These are phyloP conservation scores for Iberis pinnata DNA, from an alignment of 345 rosid species.

Conservation along the genomic window DNA sequence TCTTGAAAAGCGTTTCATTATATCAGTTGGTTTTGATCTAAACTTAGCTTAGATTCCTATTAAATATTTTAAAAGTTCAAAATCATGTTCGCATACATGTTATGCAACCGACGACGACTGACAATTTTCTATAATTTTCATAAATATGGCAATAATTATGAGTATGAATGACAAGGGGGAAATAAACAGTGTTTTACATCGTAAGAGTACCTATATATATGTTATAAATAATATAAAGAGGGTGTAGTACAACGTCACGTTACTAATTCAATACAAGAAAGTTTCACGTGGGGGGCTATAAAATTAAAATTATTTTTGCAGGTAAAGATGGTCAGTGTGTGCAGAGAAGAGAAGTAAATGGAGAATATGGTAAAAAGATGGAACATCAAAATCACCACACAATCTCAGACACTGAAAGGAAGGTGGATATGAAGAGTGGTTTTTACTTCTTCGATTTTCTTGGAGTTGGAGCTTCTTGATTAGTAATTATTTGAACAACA, in stretches of 20 bases:
- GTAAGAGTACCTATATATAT: slow-evolving; percentile 26
- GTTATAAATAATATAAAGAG: slow-evolving; percentile 24
- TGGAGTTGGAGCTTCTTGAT: slow-evolving; percentile 30
- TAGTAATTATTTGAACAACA: neutral
- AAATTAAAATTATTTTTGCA: slow-evolving; percentile 13
- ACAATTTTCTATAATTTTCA: slow-evolving; percentile 15
- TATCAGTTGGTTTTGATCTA: slow-evolving; percentile 23
- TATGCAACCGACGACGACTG: slow-evolving; percentile 17
- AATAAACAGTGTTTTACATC: slow-evolving; percentile 28
- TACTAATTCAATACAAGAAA: slow-evolving; percentile 29
- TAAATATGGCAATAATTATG: slow-evolving; percentile 15
- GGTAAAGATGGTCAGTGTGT: slow-evolving; percentile 32
- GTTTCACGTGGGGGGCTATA: slow-evolving; percentile 32
- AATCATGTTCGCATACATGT: slow-evolving; percentile 5
- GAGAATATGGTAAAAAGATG: slow-evolving; percentile 29
- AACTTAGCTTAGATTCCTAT: neutral
- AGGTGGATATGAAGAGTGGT: slow-evolving; percentile 22
- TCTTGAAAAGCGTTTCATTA: slow-evolving; percentile 21
- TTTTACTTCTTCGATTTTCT: slow-evolving; percentile 31
- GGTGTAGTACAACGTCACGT: slow-evolving; percentile 23
- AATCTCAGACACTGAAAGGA: slow-evolving; percentile 23
- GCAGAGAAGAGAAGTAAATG: slow-evolving; percentile 33
- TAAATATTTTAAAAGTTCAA: neutral
- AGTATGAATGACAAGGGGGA: slow-evolving; percentile 25
- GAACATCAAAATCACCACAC: slow-evolving; percentile 32